These are phyloP conservation scores for Cylindrodendrum hubeiense DNA, from an alignment of 2,329 filamentous ascomycete species.

Conservation along the genomic window DNA sequence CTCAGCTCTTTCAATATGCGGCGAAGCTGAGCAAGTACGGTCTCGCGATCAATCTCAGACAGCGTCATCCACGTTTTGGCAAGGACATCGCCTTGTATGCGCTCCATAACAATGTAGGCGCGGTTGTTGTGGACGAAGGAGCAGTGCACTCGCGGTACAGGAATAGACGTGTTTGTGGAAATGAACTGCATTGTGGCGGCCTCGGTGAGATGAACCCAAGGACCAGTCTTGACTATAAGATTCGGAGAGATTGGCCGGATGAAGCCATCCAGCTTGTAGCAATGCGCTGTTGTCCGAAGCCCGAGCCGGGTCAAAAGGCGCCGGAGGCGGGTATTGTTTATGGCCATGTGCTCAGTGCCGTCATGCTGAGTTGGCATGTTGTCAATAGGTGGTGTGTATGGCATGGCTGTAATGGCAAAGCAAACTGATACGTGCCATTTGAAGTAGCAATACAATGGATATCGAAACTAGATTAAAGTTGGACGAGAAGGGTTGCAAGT, in stretches of 20 bases:
- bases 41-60: constrained; percentile 16
- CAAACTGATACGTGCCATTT: neutral
- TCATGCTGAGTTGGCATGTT: constrained; percentile 24
- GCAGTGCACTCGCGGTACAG: constrained; percentile 36
- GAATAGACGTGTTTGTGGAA: constrained; percentile 34
- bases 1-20: constrained; percentile 40
- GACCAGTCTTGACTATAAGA: constrained; percentile 40
- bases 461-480: no score
- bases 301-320: constrained; percentile 43
- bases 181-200: constrained; percentile 38
- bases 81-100: constrained; percentile 42
- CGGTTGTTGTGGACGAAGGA: constrained; percentile 52
- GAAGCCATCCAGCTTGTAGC: constrained; percentile 40
- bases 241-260: constrained; percentile 45
- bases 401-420: neutral
- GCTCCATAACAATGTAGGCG: constrained; percentile 61
- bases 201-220: constrained; percentile 37
- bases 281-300: constrained; percentile 43
- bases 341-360: constrained; percentile 44
- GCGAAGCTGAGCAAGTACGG: constrained; percentile 38
- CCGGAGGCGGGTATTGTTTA: constrained; percentile 44
- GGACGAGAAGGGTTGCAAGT: no score
- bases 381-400: constrained; percentile 14
- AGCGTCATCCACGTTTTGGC: constrained; percentile 27
- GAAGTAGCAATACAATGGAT: neutral